These are phyloP conservation scores for Leccinum longicurvipes DNA, from an alignment of 768 basidiomycete species.

Conservation along the genomic window DNA sequence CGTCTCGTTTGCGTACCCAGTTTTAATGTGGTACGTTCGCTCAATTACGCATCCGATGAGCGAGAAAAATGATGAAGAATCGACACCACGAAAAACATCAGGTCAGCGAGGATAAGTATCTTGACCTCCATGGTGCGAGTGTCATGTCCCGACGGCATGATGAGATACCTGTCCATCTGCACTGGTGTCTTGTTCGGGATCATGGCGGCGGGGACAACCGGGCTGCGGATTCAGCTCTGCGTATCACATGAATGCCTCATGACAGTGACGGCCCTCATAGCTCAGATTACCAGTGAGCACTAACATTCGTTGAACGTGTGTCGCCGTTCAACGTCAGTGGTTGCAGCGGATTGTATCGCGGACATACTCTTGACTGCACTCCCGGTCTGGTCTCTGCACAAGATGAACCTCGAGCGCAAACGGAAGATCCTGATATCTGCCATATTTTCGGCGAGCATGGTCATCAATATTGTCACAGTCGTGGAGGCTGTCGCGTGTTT, in stretches of 20 bases:
- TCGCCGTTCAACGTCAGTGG: neutral
- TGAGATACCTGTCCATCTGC: conserved; percentile 1
- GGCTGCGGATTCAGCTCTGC: conserved; percentile 13
- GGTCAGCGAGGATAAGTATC: conserved; percentile 26
- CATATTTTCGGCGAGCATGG: conserved; percentile 19
- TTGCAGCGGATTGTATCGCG: conserved; percentile 19
- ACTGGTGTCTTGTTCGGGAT: conserved; percentile 17
- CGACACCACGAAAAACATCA: neutral
- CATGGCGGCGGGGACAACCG: conserved; percentile 5
- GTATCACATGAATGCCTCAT: conserved; percentile 7
- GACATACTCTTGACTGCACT: conserved; percentile 21
- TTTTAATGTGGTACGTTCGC: conserved; percentile 14
- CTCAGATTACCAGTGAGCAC: conserved; percentile 22
- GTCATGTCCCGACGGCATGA: conserved; percentile 12
- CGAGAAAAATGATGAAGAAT: neutral
- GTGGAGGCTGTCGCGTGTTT: conserved; percentile 9
- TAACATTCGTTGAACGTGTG: neutral
- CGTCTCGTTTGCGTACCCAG: conserved; percentile 17
- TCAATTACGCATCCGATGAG: neutral
- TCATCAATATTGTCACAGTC: conserved; percentile 22
- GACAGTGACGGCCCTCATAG: conserved; percentile 1
- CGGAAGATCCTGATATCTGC: conserved; percentile 18
- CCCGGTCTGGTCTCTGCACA: conserved; percentile 16
- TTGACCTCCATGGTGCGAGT: conserved; percentile 23
- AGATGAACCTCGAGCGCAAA: conserved; percentile 12